phyloP scores from a whole-genome alignment of 2,329 filamentous ascomycete species.

The Trichoderma koningii region DNA sequence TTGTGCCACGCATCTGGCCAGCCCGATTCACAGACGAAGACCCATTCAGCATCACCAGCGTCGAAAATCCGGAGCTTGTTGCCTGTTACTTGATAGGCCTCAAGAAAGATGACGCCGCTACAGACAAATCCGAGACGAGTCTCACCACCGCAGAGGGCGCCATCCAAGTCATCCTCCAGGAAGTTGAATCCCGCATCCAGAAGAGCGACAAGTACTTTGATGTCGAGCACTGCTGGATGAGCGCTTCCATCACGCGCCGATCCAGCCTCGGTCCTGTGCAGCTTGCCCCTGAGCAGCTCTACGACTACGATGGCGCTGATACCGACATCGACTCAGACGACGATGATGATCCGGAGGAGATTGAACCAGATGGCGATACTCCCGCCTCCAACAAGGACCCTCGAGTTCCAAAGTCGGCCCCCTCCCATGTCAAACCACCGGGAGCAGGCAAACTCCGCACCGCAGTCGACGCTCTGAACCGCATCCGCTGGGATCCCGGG shows the following conservation, averaged over 20 bases:
- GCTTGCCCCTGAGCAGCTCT: constrained; percentile 54
- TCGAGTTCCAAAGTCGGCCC: not conserved
- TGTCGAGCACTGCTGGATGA: constrained; percentile 51
- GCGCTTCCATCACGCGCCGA: constrained; percentile 43
- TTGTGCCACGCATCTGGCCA: constrained; percentile 64
- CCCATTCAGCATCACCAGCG: constrained; percentile 32
- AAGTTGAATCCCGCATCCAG: constrained; percentile 53
- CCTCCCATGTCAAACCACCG: constrained; percentile 34
- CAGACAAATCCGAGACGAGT: constrained; percentile 42
- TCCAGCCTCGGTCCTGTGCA: constrained; percentile 46
- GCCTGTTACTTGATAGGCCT: constrained; percentile 65
- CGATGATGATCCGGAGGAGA: constrained; percentile 34
- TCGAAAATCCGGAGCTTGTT: constrained; percentile 51
- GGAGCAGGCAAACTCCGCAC: constrained; percentile 54
- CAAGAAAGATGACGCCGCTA: constrained; percentile 37
- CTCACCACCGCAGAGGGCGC: constrained; percentile 46
- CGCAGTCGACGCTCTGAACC: constrained; percentile 59
- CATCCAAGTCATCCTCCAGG: constrained; percentile 47
- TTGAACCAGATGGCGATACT: constrained; percentile 36
- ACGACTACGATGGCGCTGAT: constrained; percentile 43
- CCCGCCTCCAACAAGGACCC: constrained; percentile 26
- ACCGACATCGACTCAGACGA: constrained; percentile 33
- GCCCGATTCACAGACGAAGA: constrained; percentile 53
- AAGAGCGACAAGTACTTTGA: constrained; percentile 53
- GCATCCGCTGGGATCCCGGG: constrained; percentile 60